Conservation (phyloP, 2,329 filamentous ascomycete genomes). For the Colletotrichum liaoningense region DNA sequence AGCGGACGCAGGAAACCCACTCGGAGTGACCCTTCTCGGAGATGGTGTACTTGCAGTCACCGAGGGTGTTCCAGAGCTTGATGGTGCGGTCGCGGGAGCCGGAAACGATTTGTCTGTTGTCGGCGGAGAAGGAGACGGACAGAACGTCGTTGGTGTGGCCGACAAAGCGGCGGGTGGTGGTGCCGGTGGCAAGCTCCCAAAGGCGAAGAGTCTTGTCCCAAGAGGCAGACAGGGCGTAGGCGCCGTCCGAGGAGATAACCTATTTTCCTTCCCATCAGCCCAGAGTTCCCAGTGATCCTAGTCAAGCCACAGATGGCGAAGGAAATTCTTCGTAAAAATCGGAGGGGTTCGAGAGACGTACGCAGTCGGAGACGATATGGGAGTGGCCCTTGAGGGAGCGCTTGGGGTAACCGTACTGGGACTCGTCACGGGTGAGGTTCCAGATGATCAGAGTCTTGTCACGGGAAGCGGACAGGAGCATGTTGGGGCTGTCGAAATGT, state of each 20-base stretch:
- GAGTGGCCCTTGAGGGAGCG: constrained; percentile 98
- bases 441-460: constrained; percentile 99
- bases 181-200: constrained; percentile 98
- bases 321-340: constrained; percentile 18
- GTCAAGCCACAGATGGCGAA: background rate
- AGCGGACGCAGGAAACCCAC: constrained; percentile 99
- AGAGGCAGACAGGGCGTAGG: constrained; percentile 97
- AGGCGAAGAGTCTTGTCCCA: constrained; percentile 99
- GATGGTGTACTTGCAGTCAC: constrained; percentile 99
- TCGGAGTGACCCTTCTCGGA: constrained; percentile 99
- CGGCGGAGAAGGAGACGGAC: constrained; percentile 99
- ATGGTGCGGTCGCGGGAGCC: constrained; percentile 98
- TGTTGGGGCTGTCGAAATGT: constrained; percentile 81
- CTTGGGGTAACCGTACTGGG: constrained; percentile 98
- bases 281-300: constrained; percentile 28
- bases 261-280: constrained; percentile 58
- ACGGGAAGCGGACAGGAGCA: constrained; percentile 97
- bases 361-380: constrained; percentile 99
- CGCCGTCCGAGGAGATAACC: constrained; percentile 99
- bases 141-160: constrained; percentile 99
- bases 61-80: constrained; percentile 99
- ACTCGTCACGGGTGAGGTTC: constrained; percentile 99
- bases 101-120: constrained; percentile 99
- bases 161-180: constrained; percentile 97
- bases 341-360: constrained; percentile 65